These are phyloP conservation scores for Dioscorea dumetorum DNA, from an alignment of 106 monocot species.

Conservation along the genomic window DNA sequence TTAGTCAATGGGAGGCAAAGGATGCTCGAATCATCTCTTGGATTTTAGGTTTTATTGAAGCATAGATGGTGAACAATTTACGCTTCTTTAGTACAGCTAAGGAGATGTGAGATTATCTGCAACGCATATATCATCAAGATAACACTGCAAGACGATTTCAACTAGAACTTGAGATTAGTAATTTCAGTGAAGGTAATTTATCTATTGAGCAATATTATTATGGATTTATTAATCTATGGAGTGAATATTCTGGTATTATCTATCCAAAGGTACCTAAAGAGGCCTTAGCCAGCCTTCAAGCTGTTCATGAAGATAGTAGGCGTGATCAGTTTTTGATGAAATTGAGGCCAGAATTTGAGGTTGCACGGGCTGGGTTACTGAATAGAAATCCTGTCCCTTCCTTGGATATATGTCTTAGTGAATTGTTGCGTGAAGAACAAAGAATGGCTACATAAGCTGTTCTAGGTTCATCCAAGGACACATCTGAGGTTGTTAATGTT, in stretches of 20 bases:
- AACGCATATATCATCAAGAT: slow-evolving; percentile 8
- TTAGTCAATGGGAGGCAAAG: neutral
- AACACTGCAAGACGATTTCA: too few relatives aligned
- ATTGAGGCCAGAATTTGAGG: too few relatives aligned
- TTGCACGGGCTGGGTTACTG: too few relatives aligned
- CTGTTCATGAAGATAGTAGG: neutral
- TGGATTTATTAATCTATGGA: too few relatives aligned
- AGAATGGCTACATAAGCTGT: neutral
- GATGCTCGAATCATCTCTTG: slow-evolving; percentile 3
- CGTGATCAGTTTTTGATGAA: too few relatives aligned
- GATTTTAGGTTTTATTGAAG: neutral
- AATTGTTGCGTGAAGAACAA: neutral
- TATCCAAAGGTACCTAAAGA: neutral
- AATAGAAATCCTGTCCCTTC: too few relatives aligned
- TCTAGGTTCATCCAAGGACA: neutral
- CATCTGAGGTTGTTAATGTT: neutral
- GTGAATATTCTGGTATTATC: too few relatives aligned
- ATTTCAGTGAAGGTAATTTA: too few relatives aligned
- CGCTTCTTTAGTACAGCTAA: neutral
- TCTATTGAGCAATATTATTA: too few relatives aligned
- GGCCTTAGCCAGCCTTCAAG: neutral
- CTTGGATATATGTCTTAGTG: too few relatives aligned
- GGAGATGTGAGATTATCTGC: slow-evolving; percentile 9
- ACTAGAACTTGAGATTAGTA: too few relatives aligned
- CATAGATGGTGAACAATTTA: neutral